Base-by-base conservation (phyloP, 2,329 filamentous ascomycete genomes). In the Diplocarpon rosae region DNA sequence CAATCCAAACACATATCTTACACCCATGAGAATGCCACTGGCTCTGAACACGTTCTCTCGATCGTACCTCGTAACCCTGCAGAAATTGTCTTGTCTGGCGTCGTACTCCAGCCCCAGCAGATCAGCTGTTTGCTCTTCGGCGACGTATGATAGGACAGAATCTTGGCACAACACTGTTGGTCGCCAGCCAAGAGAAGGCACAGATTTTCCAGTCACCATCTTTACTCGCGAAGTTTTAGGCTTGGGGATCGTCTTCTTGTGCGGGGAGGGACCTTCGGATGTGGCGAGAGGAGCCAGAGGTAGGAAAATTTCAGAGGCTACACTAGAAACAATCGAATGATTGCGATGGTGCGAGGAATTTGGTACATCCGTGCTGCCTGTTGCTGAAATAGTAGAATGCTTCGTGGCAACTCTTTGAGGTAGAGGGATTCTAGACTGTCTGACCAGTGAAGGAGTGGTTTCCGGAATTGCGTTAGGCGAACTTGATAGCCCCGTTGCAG, bases 1-100 rank as follows among this genome's bases (percentile, higher is more conserved):
- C 29, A 42, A 36, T 20, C 50, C 50, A 37, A 52, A 29, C 10
- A 52, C 47, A 40, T 45, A 52, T 32, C 50, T 43, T 12, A 52
- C 50, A 27, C 50, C 50, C 50, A 52, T 50, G 27, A 52, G 15
- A 15, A 52, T 45, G 35, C 45, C 39, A 36, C 30, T 39, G 3
- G 46, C 45, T 31, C 47, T 43, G 29, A 52, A 52, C 16, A 50
- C 42, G 17, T 39, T 44, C n/a, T 52, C 47, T n/a, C 34, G 24
- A 35, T 52, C 47, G 7, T 9, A 10, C 17, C 32, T 42, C 5
- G 38, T 42, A 11, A 5, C 20, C 39, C 45, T 37, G 6, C 39
- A 38, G 31, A 40, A 39, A 11, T 30, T 17, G 9, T 32, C 42
- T 1, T 28, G 28, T 5, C 1, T 3, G 3, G 13, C 12, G 15